These are phyloP conservation scores for Solidago caesia DNA, from an alignment of 129 eudicot species.

Conservation along the genomic window DNA sequence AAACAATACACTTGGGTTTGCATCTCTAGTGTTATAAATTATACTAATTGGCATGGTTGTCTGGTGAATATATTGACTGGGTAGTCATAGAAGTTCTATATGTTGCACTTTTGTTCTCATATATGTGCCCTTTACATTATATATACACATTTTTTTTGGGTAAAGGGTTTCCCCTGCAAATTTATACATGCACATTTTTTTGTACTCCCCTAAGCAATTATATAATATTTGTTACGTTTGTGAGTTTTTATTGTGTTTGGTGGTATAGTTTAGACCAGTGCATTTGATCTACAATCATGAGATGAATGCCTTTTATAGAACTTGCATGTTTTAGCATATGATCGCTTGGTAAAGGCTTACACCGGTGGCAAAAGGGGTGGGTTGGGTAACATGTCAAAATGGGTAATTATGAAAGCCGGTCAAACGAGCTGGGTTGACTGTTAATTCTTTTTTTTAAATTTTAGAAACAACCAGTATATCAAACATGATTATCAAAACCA, in stretches of 20 bases:
- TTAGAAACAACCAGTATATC: background rate
- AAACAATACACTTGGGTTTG: background rate
- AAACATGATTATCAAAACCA: background rate
- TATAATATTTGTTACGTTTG: background rate
- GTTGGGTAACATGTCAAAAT: background rate
- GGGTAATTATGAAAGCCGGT: background rate
- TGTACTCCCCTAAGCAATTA: background rate
- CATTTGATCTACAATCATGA: background rate
- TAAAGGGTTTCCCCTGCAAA: background rate
- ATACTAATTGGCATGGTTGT: background rate
- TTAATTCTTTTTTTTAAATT: background rate
- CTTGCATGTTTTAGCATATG: background rate
- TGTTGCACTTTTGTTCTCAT: background rate
- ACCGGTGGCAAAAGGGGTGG: background rate
- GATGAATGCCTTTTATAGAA: background rate
- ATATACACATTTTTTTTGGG: background rate
- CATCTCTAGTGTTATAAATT: background rate
- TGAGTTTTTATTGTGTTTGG: background rate
- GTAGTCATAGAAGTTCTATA: background rate
- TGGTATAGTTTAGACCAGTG: background rate
- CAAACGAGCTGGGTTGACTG: constrained; percentile 4
- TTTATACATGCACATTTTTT: background rate
- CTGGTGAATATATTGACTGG: background rate
- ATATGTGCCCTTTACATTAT: background rate
- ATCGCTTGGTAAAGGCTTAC: constrained; percentile 3